Conservation (phyloP, 2,329 filamentous ascomycete species). For the Ceratocystiopsis sp. region DNA sequence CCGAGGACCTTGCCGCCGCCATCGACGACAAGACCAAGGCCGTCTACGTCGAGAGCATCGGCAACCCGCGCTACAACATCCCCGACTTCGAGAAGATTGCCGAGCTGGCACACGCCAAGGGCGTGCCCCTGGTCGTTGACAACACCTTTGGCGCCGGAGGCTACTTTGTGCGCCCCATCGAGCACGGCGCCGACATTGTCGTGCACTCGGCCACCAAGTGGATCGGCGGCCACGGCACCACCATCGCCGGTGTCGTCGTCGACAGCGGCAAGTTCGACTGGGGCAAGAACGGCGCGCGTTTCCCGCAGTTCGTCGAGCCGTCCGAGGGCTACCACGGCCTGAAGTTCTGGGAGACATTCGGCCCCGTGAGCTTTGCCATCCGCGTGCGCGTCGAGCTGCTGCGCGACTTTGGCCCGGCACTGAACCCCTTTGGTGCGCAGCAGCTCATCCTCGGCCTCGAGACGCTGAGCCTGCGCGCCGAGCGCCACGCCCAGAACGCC, state of each 20-base stretch:
- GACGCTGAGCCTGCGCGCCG: slow-evolving; percentile 71
- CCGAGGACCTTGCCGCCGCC: slow-evolving; percentile 59
- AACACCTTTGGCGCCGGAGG: slow-evolving; percentile 93
- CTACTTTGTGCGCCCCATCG: slow-evolving; percentile 72
- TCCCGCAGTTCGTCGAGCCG: slow-evolving; percentile 85
- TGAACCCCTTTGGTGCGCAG: slow-evolving; percentile 87
- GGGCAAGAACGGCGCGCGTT: slow-evolving; percentile 66
- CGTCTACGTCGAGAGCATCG: slow-evolving; percentile 80
- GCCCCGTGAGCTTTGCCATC: slow-evolving; percentile 64
- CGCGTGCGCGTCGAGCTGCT: slow-evolving; percentile 78
- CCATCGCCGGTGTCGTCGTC: slow-evolving; percentile 70
- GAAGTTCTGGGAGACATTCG: slow-evolving; percentile 90
- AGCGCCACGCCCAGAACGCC: slow-evolving; percentile 76
- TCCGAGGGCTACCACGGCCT: slow-evolving; percentile 82
- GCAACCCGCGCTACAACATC: slow-evolving; percentile 85
- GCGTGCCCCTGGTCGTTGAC: slow-evolving; percentile 58
- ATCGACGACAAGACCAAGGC: slow-evolving; percentile 93
- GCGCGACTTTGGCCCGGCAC: slow-evolving; percentile 63
- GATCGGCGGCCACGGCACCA: slow-evolving; percentile 92
- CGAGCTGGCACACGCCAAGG: slow-evolving; percentile 54
- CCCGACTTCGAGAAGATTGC: slow-evolving; percentile 80
- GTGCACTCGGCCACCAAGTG: slow-evolving; percentile 93
- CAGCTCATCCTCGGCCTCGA: slow-evolving; percentile 80
- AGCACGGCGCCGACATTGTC: slow-evolving; percentile 83
- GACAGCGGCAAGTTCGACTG: slow-evolving; percentile 91